Percentiles rank a stretch among this genome's conserved stretches.
phyloP scores from a whole-genome alignment of 805 yeast species.

The Brettanomyces naardenensis region DNA sequence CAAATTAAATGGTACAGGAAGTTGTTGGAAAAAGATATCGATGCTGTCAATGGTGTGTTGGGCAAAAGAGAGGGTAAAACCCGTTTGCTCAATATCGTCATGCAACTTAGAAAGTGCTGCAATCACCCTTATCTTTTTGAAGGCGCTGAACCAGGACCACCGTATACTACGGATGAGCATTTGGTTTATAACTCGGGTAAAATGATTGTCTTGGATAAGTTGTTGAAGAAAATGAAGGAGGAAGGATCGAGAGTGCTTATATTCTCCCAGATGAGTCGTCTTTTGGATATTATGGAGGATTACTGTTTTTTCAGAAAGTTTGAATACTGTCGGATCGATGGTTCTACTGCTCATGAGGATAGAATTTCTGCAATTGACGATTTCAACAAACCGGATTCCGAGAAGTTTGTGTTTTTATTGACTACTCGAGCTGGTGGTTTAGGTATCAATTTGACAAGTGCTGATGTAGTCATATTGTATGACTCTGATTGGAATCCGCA shows the following conservation, averaged over 20 bases:
- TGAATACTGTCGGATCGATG: constrained; percentile 88
- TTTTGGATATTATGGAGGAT: constrained; percentile 85
- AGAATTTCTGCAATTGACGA: constrained; percentile 90
- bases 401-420: constrained; percentile 73
- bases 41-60: constrained; percentile 93
- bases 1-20: constrained; percentile 88
- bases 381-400: constrained; percentile 73
- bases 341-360: constrained; percentile 88
- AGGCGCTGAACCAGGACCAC: constrained; percentile 99
- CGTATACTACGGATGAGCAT: constrained; percentile 93
- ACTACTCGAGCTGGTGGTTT: constrained; percentile 97
- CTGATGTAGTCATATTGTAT: constrained; percentile 80
- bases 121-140: constrained; percentile 95
- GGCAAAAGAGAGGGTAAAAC: constrained; percentile 93
- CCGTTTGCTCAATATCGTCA: constrained; percentile 82
- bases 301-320: constrained; percentile 80
- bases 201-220: constrained; percentile 80
- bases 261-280: constrained; percentile 89
- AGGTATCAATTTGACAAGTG: constrained; percentile 88
- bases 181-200: constrained; percentile 85
- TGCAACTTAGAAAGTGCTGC: constrained; percentile 95
- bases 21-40: constrained; percentile 84
- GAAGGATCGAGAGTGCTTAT: constrained; percentile 87
- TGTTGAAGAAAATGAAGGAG: constrained; percentile 59
- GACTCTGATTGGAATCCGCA: constrained; percentile 99